Evolutionary conservation across 768 basidiomycete genomes (phyloP), one percentile per base, ranked within the genome.

Genomic region (Crepidotus variabilis): DNA sequence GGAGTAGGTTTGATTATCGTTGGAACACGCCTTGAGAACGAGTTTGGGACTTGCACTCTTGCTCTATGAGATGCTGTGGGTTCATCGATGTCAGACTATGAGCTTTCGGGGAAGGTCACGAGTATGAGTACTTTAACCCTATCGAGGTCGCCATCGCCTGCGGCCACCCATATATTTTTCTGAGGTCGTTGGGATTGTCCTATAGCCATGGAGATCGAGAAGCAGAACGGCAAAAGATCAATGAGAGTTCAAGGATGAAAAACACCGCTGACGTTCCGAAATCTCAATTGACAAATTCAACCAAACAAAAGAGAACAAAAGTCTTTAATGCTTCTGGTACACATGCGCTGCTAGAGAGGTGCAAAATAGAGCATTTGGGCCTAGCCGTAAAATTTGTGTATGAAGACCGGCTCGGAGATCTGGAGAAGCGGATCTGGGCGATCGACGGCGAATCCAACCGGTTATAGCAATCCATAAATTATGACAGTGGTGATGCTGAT

Each of bases 91-190:
- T 46, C 13, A 56, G 59, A 34, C 28, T 45, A 57, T 57, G 34
- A 46, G 33, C 50, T 58, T 55, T 39, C 55, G 57, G 45, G 54
- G 48, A 5, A 36, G 54, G 49, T 54, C 18, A 34, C 33, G 9
- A 22, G 28, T 21, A 45, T 35, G 66, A 80, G 50, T 55, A 92
- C 93, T 71, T 75, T 78, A 36, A 97, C 85, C 50, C 88, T 78
- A n/a, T 72, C 71, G 33, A 95, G 70, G 73, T 97, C 90, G 45
- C 94, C 94, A 66, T 97, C 94, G 47, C 85, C 88, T 0, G 94
- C 91, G 47, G 94, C 94, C 34, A 97, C 83, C 94, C 94, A 97
- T 47, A 97, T 87, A 72, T 95, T 95, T 67, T 82, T 83, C 57
- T 52, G 20, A 60, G 60, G 57, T 54, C 24, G n/a, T 56, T 32